Percentiles rank a stretch among this genome's conserved stretches.
Conservation (phyloP, 345 rosid species). For the Balakata baccata region DNA sequence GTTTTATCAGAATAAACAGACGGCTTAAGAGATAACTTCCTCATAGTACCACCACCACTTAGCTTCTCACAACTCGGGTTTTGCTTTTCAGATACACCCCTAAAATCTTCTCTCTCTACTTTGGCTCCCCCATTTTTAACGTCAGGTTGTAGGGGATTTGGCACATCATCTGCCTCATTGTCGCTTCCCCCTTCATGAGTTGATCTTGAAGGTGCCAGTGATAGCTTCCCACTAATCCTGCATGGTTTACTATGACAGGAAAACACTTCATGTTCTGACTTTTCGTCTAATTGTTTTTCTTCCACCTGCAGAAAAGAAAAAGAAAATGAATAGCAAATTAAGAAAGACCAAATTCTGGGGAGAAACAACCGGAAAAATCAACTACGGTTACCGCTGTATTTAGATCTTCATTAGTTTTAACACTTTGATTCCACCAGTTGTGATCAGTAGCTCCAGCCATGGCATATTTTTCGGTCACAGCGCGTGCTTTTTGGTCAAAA, state of each 20-base stretch:
- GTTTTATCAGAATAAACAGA: slow-evolving; percentile 30
- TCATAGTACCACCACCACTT: slow-evolving; percentile 18
- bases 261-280: slow-evolving; percentile 27
- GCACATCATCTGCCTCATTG: slow-evolving; percentile 13
- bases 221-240: slow-evolving; percentile 35
- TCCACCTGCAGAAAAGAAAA: slow-evolving; percentile 38
- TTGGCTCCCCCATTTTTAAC: slow-evolving; percentile 14
- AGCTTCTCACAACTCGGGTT: slow-evolving; percentile 14
- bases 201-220: slow-evolving; percentile 37
- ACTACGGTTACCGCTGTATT: slow-evolving; percentile 18
- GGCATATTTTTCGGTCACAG: slow-evolving; percentile 68
- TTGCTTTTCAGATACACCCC: slow-evolving; percentile 17
- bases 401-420: slow-evolving; percentile 25
- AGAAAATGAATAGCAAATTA: neutral
- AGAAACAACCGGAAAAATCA: slow-evolving; percentile 1
- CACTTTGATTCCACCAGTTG: slow-evolving; percentile 22
- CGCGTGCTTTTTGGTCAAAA: slow-evolving; percentile 65
- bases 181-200: slow-evolving; percentile 18
- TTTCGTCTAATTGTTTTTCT: slow-evolving; percentile 21
- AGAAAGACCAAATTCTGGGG: neutral
- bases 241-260: slow-evolving; percentile 22
- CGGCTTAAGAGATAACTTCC: slow-evolving; percentile 37
- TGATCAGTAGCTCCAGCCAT: slow-evolving; percentile 37
- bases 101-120: slow-evolving; percentile 24
- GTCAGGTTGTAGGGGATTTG: neutral